A percentile compares a stretch with the other conserved stretches of the same genome.
Evolutionary conservation across 179 eudicot genomes (phyloP).

Genomic region (Amaranthus tricolor): DNA sequence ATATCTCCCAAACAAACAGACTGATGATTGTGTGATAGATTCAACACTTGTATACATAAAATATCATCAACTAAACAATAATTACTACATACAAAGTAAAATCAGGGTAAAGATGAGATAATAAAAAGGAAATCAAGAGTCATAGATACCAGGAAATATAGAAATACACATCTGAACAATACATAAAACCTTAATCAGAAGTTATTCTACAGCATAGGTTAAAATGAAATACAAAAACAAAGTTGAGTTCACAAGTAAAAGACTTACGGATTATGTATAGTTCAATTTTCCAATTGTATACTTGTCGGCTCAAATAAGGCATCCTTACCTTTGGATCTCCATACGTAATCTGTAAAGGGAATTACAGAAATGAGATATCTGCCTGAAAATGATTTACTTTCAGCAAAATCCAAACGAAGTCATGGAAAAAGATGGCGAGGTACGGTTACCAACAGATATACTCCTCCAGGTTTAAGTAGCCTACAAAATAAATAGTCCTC

Average conservation of each 20-base stretch:
- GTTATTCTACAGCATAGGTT: background rate
- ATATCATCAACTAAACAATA: background rate
- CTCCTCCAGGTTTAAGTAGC: no score
- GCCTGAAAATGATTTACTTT: no score
- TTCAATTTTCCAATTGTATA: constrained; percentile 38
- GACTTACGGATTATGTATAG: constrained; percentile 74
- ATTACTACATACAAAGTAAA: background rate
- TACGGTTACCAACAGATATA: no score
- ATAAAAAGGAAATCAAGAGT: background rate
- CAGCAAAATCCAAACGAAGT: no score
- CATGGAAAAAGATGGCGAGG: no score
- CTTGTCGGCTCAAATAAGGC: no score
- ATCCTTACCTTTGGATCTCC: no score
- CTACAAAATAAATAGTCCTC: no score
- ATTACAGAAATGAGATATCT: no score
- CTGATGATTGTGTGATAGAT: background rate
- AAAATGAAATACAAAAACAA: background rate
- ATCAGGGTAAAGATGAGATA: background rate
- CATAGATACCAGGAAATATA: background rate
- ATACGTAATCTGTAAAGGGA: no score
- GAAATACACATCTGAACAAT: no score
- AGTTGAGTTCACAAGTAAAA: no score
- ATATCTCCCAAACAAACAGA: background rate
- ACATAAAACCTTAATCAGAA: background rate
- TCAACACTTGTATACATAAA: background rate